phyloP scores from a whole-genome alignment of 2,329 filamentous ascomycete species.

The Zymoseptoria pseudotritici region DNA sequence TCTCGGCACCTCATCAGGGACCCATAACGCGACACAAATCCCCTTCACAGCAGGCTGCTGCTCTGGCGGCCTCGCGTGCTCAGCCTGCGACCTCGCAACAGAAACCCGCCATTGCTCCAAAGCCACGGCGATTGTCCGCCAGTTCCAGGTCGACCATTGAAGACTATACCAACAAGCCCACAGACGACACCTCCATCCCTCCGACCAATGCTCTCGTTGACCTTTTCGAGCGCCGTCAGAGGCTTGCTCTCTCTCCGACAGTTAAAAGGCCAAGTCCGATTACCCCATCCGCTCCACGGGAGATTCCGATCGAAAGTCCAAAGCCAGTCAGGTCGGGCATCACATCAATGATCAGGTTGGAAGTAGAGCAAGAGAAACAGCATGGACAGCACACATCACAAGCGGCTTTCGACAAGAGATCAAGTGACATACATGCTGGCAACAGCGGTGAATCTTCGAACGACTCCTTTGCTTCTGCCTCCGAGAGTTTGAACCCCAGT shows the following conservation, averaged over 20 bases:
- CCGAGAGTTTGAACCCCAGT: constrained; percentile 11
- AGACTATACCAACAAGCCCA: constrained; percentile 8
- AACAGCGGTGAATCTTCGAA: constrained; percentile 8
- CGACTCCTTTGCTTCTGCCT: constrained; percentile 19
- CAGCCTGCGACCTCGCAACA: constrained; percentile 8
- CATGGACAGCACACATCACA: background rate
- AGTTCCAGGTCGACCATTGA: constrained; percentile 5
- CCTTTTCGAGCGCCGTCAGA: constrained; percentile 55
- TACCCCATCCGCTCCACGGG: constrained; percentile 20
- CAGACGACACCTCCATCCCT: constrained; percentile 26
- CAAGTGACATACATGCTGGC: background rate
- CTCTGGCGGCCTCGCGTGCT: constrained; percentile 21
- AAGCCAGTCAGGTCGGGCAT: constrained; percentile 32
- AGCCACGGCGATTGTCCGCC: constrained; percentile 23
- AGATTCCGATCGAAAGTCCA: constrained; percentile 34
- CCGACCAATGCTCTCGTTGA: constrained; percentile 59
- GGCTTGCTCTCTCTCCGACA: constrained; percentile 7
- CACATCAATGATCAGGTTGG: constrained; percentile 26
- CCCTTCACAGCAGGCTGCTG: constrained; percentile 24
- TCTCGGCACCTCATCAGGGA: constrained; percentile 4
- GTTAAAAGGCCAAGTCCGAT: constrained; percentile 14
- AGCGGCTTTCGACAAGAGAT: constrained; percentile 1
- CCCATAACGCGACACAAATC: constrained; percentile 10
- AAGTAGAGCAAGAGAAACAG: constrained; percentile 15
- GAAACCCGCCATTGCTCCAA: constrained; percentile 22